These are phyloP conservation scores for Neurospora cerealis DNA, from an alignment of 495 filamentous ascomycete species.

Conservation along the genomic window DNA sequence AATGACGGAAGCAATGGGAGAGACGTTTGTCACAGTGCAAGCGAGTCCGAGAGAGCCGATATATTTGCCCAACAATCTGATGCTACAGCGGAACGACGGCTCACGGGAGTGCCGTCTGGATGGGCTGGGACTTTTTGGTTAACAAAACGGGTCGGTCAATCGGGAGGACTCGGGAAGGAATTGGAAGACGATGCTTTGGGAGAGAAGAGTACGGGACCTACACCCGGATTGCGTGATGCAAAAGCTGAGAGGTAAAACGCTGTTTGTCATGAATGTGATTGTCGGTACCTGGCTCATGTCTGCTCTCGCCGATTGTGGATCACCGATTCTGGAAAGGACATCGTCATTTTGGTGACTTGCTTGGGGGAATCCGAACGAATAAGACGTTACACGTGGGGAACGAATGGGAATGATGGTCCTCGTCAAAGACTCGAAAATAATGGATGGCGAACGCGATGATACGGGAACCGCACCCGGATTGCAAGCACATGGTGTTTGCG, in stretches of 20 bases:
- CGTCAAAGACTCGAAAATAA: too few species aligned
- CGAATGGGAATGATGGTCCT: too few species aligned
- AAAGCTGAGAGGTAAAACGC: too few species aligned
- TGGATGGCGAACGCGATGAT: too few species aligned
- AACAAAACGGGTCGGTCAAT: neutral
- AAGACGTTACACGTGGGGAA: too few species aligned
- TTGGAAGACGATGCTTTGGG: neutral
- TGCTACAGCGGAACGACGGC: neutral
- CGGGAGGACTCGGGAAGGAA: neutral
- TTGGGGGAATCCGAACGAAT: too few species aligned
- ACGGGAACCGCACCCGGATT: neutral
- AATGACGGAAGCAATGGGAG: neutral
- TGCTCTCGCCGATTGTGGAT: too few species aligned
- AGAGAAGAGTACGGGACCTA: neutral
- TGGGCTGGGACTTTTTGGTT: neutral
- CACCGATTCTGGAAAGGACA: too few species aligned
- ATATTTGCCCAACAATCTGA: neutral
- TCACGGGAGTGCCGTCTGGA: neutral
- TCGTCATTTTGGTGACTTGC: too few species aligned
- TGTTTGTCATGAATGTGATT: too few species aligned
- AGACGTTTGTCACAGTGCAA: neutral
- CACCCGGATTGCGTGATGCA: too few species aligned
- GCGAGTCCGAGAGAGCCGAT: neutral
- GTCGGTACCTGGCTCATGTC: too few species aligned
- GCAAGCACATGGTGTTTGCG: neutral